Evolutionary conservation across 352 stramenopile genomes (phyloP), one percentile per base, ranked within the genome.

Genomic region (Globisporangium radiosum): DNA sequence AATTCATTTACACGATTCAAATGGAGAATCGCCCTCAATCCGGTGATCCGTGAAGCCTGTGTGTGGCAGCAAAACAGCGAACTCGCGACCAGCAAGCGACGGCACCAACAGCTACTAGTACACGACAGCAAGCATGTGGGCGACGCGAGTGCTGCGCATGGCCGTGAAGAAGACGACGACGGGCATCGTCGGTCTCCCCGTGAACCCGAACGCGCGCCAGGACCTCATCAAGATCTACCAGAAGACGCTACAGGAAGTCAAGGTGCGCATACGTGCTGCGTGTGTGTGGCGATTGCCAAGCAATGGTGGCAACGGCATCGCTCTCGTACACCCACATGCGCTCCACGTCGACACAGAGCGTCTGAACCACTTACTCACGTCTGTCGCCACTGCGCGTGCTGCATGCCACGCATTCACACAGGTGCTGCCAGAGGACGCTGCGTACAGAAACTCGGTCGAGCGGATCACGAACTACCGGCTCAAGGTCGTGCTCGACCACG

Each of bases 91-190:
- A 62, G 50, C 49, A 58, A 68, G 57, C 53, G 37, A 8, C 10
- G 13, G 49, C 49, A 50, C n/a, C 47, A 38, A 37, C 15, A 53
- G 19, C 48, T n/a, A 19, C 14, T 17, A 43, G n/a, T 7, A 58
- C 14, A 50, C 54, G 52, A 56, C 25, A 33, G 57, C 40, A 47
- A 82, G 53, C 54, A 94, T 94, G 85, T 92, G 86, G 73, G 82
- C 80, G 60, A 87, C 85, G 47, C 81, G 82, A 68, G 72, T 90
- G 71, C 72, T 94, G 66, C 78, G 77, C 53, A 91, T 92, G 81
- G 82, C 83, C 54, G 84, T 92, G 68, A 88, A 72, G 59, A 95
- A 95, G 79, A 93, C 84, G 55, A 78, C 84, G 62, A 95, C 86
- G 70, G 86, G 86, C 60, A 71, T 95, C 68, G 84, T 93, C 52